Evolutionary conservation across 192 early-diverging fungal species (phyloP).

Genomic region (Coemansia sp.): DNA sequence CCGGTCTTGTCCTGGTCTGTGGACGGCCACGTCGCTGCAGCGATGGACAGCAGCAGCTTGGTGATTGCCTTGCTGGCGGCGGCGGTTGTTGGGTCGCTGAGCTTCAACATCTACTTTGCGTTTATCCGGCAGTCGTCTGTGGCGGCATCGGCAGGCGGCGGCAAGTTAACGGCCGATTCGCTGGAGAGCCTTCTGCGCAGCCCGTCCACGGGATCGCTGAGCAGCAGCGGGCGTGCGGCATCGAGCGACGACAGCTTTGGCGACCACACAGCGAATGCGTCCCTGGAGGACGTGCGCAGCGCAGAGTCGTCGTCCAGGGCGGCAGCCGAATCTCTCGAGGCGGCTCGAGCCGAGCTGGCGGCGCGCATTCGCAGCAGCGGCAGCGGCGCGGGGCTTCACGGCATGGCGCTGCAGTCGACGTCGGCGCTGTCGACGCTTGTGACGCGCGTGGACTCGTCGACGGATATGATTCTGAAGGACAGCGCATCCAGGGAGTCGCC

Average conservation of each 20-base stretch:
- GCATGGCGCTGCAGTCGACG: conserved; percentile 42
- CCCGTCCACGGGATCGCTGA: background rate
- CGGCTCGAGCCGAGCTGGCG: conserved; percentile 32
- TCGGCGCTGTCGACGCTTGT: conserved; percentile 44
- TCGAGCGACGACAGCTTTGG: conserved; percentile 28
- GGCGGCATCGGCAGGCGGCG: background rate
- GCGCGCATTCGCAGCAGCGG: conserved; percentile 20
- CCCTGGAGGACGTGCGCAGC: background rate
- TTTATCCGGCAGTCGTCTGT: conserved; percentile 19
- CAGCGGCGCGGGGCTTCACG: conserved; percentile 18
- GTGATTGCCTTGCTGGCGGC: conserved; percentile 44
- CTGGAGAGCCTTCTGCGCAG: conserved; percentile 32
- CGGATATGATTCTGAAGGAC: conserved; percentile 46
- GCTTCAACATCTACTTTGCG: conserved; percentile 46
- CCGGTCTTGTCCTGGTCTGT: conserved; percentile 33
- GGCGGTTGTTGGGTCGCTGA: conserved; percentile 41
- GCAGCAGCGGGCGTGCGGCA: background rate
- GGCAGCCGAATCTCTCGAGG: conserved; percentile 26
- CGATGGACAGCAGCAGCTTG: conserved; percentile 35
- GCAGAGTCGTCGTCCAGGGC: background rate
- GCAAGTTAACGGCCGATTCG: conserved; percentile 1
- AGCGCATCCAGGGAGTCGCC: no score
- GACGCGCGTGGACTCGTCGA: conserved; percentile 41
- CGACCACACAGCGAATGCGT: conserved; percentile 1
- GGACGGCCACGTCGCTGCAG: conserved; percentile 2